Evolutionary conservation across 106 monocot species (phyloP), one percentile per base, ranked within the genome.

Genomic region (Platanthera zijinensis): DNA sequence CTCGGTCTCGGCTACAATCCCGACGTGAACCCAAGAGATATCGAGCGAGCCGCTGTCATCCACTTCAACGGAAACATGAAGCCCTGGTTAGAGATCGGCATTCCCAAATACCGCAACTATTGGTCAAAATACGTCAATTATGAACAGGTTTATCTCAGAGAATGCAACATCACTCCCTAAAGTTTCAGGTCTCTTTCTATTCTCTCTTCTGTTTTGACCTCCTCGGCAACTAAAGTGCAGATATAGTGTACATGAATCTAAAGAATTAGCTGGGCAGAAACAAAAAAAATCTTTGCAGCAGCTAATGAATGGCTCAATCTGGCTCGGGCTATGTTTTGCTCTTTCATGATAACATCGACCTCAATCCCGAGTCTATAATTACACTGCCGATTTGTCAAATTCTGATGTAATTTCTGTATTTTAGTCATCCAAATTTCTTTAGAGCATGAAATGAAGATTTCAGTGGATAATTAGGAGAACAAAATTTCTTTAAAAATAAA

Each of bases 21-120:
- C 5, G 82, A 85, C 50, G 73, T 88, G 15, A 80, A 67, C 76
- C 76, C 53, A 13, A 80, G 56, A 57, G 82, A 88, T 1, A 85
- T 88, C 15, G 84, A 82, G 13, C 72, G 82, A 4, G 88, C 88
- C 11, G 88, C 88, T 0, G 88, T 83, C 5, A 72, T 88, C 9
- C 88, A 88, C 75, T 88, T 82, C 71, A 88, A 85, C 46, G 88
- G 88, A 30, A 88, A 88, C 57, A 73, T 87, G 87, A 87, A 87
- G 74, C 87, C 87, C 19, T 87, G 87, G 87, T 52, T 87, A 17
- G 87, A 87, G 74, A 87, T 84, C 53, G 87, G 82, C 48, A 57
- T 87, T 66, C 84, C 87, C 51, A 82, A 64, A 28, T 88, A 79
- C 66, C 79, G 82, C 0, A 71, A 70, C 70, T 85, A 82, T 62